These are phyloP conservation scores for Hevea brasiliensis DNA, from an alignment of 345 rosid genomes.

Conservation along the genomic window DNA sequence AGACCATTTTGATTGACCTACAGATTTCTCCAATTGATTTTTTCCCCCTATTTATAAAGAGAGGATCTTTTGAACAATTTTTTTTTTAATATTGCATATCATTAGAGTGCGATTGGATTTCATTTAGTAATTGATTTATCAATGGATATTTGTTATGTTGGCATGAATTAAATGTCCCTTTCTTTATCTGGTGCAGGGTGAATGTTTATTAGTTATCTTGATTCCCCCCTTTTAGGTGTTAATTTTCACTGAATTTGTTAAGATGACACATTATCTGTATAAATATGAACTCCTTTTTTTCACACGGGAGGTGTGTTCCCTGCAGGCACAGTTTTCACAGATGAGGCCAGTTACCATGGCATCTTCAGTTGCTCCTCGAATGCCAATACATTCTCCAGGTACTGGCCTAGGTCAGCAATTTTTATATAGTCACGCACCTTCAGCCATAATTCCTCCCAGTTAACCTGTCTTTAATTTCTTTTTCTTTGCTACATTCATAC, in stretches of 20 bases:
- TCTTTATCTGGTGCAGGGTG: neutral
- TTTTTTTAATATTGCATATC: too few relatives aligned
- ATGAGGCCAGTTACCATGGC: constrained; percentile 26
- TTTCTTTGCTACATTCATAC: neutral
- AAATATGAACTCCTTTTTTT: neutral
- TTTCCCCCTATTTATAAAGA: too few relatives aligned
- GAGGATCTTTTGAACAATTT: too few relatives aligned
- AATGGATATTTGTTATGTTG: neutral
- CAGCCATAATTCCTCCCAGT: constrained; percentile 30
- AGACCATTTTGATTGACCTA: neutral
- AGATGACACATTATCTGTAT: neutral
- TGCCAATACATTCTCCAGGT: constrained; percentile 29
- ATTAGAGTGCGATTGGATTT: too few relatives aligned
- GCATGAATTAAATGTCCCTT: neutral
- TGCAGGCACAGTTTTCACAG: constrained; percentile 34
- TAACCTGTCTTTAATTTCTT: neutral
- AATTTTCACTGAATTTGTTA: neutral
- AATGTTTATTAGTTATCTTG: neutral
- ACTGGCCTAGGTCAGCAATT: constrained; percentile 29
- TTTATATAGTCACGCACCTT: constrained; percentile 30
- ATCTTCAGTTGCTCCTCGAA: constrained; percentile 24
- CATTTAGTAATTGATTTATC: too few relatives aligned
- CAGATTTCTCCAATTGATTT: too few relatives aligned
- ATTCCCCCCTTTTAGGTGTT: too few relatives aligned
- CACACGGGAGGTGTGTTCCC: neutral